Base-by-base conservation (phyloP, 1,284 basidiomycete species). In the Coniophora puteana region DNA sequence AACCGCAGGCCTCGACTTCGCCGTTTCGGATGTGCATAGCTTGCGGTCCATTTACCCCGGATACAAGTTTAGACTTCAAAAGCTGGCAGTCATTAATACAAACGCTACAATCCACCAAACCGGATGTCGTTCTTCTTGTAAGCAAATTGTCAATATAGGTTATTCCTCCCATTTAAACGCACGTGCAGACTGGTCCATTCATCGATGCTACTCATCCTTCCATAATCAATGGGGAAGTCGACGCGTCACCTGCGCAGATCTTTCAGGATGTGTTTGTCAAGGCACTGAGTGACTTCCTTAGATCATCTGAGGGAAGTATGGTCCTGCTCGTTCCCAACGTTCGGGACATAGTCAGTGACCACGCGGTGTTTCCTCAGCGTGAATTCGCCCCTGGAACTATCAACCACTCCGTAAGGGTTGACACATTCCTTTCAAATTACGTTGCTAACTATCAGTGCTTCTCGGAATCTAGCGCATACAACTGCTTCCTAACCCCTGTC, bases 331-430 rank as follows among this genome's bases (percentile, higher is more conserved):
- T 97, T 1, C 93, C 96, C 2, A 89, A 84, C 47, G 72, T 90
- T 8, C 72, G 83, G 25, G 95, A 99, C 57, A 59, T 95, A 13
- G 65, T 93, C 46, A 88, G 80, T 52, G 66, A 74, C 34, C 92
- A 96, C 57, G 76, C 78, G 1, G 91, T 90, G 11, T 96, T 83
- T 60, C 96, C 96, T 0, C 96, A 99, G 60, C 74, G 80, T 21
- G 82, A 86, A 48, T 65, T 95, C 23, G 66, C 68, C 21, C 59
- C 67, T 30, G 62, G 66, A 23, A 57, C 74, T 16, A 63, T 65
- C 45, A 55, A 44, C 20, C 69, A 81, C 54, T 59, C 71, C 3
- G 83, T 84, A 48, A 51, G 73, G 55, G 8, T 36, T 18, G 37
- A 37, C 23, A 14, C 13, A 39, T 38, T 21, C 12, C 27, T 36